Evolutionary conservation across 2,329 filamentous ascomycete species (phyloP), one percentile per base, ranked within the genome.

Genomic region (Eutypa lata): DNA sequence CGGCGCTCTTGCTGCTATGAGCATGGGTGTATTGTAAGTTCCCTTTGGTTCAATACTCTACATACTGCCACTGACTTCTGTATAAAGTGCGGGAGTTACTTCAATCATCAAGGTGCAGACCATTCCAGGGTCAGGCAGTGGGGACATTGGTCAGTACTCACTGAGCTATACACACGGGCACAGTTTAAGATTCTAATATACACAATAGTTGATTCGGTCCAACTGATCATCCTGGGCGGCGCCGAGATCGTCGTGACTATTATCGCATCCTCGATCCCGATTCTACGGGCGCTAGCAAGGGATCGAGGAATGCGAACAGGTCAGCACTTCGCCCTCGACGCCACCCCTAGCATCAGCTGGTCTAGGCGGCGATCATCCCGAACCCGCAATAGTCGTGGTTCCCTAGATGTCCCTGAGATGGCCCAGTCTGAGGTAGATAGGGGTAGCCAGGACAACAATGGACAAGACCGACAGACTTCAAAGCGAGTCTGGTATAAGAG

Each of bases 1-100:
- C 14, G 72, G 73, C 3, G 71, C 73, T 0, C 57, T 69, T 10
- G 56, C 72, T 1, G 73, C 73, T 8, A 75, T 76, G 74, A 73
- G 71, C 56, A 70, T 75, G 61, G 73, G 73, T 1, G 52, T 76
- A 2, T 71, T 76, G 71, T 73, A 59, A 58, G 68, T 58, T 16
- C 13, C 35, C 35, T 38, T 10, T 5, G 35, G 13, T 7, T 38
- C 13, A 38, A 14, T 38, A 6, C n/a, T 38, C 6, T 38, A 14
- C 13, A 38, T 38, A 16, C 7, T 18, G n/a, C n/a, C 16, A 16
- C 35, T 38, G 6, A 38, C 6, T 14, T 16, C 6, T 38, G n/a
- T 16, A 14, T 18, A 4, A 7, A 38, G 35, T 38, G 35, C 35
- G 35, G 35, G 35, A 38, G 35, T 38, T 18, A 38, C 35, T 5